Conservation (phyloP, 179 eudicot genomes). For the Drosera spatulata region DNA sequence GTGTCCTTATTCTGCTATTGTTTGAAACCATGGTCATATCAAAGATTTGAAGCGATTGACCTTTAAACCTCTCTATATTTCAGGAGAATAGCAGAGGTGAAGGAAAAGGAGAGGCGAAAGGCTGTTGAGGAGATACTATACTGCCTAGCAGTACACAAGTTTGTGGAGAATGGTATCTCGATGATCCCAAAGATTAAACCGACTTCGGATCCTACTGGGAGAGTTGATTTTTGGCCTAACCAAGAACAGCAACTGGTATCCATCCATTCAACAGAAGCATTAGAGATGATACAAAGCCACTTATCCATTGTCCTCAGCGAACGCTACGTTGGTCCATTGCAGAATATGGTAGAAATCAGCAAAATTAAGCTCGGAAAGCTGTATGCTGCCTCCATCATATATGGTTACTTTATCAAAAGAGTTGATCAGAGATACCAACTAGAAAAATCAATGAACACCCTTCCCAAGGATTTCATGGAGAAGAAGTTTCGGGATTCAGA, state of each 20-base stretch:
- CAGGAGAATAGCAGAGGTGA: constrained; percentile 97
- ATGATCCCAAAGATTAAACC: constrained; percentile 67
- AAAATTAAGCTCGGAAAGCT: constrained; percentile 86
- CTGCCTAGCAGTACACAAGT: constrained; percentile 69
- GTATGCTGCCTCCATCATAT: constrained; percentile 94
- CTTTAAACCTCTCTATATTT: constrained; percentile 2
- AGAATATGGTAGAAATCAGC: constrained; percentile 54
- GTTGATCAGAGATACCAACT: constrained; percentile 90
- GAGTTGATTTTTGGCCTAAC: constrained; percentile 88
- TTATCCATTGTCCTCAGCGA: constrained; percentile 67
- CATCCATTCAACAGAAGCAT: constrained; percentile 77
- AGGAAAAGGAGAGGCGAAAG: constrained; percentile 70
- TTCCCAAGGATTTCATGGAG: constrained; percentile 47
- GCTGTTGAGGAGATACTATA: constrained; percentile 75
- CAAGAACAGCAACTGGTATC: constrained; percentile 80
- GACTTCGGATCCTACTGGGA: constrained; percentile 46
- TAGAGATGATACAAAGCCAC: constrained; percentile 86
- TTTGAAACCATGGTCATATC: no score
- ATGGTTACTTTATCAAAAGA: constrained; percentile 84
- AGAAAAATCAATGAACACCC: constrained; percentile 82
- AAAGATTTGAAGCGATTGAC: background rate
- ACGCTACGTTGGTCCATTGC: constrained; percentile 57
- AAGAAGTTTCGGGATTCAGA: constrained; percentile 23
- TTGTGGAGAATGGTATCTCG: constrained; percentile 49
- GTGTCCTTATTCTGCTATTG: no score